Evolutionary conservation across 2,329 filamentous ascomycete species (phyloP).

Genomic region (Aureobasidium zeae): DNA sequence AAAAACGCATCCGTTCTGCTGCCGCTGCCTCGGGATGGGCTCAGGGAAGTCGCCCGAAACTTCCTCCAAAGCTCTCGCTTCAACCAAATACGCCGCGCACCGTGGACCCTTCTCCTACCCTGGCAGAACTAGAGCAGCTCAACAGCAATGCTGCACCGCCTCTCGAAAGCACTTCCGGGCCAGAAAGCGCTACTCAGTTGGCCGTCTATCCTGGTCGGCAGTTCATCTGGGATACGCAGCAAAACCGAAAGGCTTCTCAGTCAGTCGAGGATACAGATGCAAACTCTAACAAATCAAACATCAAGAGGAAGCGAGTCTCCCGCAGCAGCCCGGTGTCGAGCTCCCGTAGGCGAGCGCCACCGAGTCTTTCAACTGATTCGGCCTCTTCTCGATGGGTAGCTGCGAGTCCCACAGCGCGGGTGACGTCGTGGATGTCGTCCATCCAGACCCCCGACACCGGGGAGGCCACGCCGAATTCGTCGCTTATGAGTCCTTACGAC

Average conservation of each 20-base stretch:
- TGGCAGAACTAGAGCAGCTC: background rate
- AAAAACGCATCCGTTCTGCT: constrained; percentile 24
- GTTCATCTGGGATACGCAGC: constrained; percentile 7
- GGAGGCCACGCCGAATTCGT: background rate
- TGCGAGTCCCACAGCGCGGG: background rate
- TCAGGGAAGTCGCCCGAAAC: constrained; percentile 18
- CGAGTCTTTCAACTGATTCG: background rate
- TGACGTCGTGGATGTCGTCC: constrained; percentile 2
- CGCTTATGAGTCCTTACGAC: constrained; percentile 15
- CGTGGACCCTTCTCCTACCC: background rate
- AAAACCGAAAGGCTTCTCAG: background rate
- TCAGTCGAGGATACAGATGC: background rate
- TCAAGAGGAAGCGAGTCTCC: background rate
- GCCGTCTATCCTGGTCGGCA: background rate
- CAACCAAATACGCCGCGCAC: background rate
- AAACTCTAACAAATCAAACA: background rate
- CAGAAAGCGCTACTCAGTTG: background rate
- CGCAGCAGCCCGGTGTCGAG: background rate
- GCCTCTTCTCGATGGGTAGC: background rate
- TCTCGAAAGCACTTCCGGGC: background rate
- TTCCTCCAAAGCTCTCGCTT: constrained; percentile 4
- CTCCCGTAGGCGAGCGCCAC: background rate
- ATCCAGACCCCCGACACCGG: background rate
- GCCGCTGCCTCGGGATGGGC: constrained; percentile 25
- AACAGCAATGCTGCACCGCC: background rate